phyloP scores from a whole-genome alignment of 768 basidiomycete species.

The Pleurotus pulmonarius region DNA sequence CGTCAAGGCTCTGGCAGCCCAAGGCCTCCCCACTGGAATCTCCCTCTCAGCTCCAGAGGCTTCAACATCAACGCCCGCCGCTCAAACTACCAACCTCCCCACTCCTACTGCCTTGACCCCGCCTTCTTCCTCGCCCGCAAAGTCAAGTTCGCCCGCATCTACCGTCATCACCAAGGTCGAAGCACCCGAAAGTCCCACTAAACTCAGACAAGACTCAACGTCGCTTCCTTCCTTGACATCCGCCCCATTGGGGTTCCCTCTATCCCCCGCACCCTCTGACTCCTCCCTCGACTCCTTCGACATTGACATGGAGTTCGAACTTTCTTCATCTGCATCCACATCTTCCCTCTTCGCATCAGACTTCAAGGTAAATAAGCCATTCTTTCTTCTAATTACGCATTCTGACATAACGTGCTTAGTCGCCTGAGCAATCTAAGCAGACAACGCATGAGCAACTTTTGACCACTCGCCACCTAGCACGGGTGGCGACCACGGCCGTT shows the following conservation, averaged over 20 bases:
- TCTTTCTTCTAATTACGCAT: conserved; percentile 21
- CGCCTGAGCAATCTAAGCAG: conserved; percentile 20
- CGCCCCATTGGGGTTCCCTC: conserved; percentile 22
- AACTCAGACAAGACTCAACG: conserved; percentile 1
- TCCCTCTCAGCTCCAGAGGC: conserved; percentile 14
- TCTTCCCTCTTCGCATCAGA: conserved; percentile 33
- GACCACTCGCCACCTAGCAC: conserved; percentile 97
- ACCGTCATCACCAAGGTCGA: conserved; percentile 15
- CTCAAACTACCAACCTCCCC: conserved; percentile 19
- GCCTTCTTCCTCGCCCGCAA: conserved; percentile 17
- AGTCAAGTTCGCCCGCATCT: conserved; percentile 20
- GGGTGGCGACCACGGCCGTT: conserved; percentile 76
- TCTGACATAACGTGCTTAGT: conserved; percentile 25
- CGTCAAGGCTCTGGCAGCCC: conserved; percentile 67
- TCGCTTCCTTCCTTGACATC: conserved; percentile 25
- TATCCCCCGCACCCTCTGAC: conserved; percentile 40
- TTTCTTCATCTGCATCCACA: conserved; percentile 17
- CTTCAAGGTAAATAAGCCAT: conserved; percentile 24
- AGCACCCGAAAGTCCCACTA: not conserved
- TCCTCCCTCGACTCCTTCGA: conserved; percentile 32
- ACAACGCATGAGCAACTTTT: conserved; percentile 31
- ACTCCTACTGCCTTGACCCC: conserved; percentile 18
- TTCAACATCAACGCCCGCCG: conserved; percentile 17
- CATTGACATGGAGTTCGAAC: conserved; percentile 12
- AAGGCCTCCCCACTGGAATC: conserved; percentile 55